Percentiles rank a stretch among this genome's conserved stretches.
phyloP scores from a whole-genome alignment of 2,329 filamentous ascomycete genomes.

The Penicillium sclerotigenum region DNA sequence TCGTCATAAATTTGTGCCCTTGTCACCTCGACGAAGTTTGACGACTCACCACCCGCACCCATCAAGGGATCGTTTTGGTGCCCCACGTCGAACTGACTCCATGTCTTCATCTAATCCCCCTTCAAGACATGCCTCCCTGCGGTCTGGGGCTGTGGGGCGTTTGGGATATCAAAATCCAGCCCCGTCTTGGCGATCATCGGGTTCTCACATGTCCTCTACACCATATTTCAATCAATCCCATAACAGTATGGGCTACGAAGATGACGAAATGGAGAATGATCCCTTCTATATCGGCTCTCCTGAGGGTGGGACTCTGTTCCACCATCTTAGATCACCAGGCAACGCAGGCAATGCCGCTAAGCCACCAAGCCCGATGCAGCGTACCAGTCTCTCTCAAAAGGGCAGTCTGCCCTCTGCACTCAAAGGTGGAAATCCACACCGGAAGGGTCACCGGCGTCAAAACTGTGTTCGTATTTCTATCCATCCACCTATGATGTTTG shows the following conservation, averaged over 20 bases:
- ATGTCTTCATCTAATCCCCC: conserved; percentile 22
- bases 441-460: conserved; percentile 42
- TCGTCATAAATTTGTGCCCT: conserved; percentile 22
- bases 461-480: conserved; percentile 46
- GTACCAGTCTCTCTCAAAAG: conserved; percentile 21
- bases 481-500: conserved; percentile 36
- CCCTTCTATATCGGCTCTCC: conserved; percentile 27
- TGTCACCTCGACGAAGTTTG: conserved; percentile 35
- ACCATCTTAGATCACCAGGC: conserved; percentile 18
- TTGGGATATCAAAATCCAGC: conserved; percentile 2
- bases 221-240: conserved; percentile 28
- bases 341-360: conserved; percentile 13
- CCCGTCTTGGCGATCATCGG: conserved; percentile 10
- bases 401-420: conserved; percentile 31
- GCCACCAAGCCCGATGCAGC: conserved; percentile 24
- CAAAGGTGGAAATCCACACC: conserved; percentile 32
- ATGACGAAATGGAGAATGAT: conserved; percentile 23
- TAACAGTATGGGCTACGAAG: conserved; percentile 21
- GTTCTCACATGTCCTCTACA: conserved; percentile 16
- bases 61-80: conserved; percentile 25
- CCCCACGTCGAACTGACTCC: conserved; percentile 34
- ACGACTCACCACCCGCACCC: conserved; percentile 28
- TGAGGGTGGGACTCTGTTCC: conserved; percentile 17
- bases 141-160: conserved; percentile 11
- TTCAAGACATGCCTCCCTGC: conserved; percentile 19